Percentiles rank a stretch among this genome's conserved stretches.
Conservation (phyloP, 2,329 filamentous ascomycete genomes). For the Colletotrichum nymphaeae region DNA sequence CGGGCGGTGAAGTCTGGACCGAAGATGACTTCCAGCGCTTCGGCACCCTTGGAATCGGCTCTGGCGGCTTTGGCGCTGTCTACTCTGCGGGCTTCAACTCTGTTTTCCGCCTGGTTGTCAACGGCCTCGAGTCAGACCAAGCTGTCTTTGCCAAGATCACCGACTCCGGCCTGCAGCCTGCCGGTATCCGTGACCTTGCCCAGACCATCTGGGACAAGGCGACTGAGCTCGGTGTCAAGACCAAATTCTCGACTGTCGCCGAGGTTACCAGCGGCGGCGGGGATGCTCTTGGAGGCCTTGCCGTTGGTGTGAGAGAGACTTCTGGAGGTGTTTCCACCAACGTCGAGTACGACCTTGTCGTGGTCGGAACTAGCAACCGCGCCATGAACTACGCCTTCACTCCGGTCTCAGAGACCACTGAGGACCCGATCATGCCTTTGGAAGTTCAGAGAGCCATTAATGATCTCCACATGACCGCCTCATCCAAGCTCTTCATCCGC, state of each 20-base stretch:
- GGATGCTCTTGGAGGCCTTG: neutral
- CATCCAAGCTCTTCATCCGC: slow-evolving; percentile 17
- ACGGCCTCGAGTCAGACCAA: slow-evolving; percentile 10
- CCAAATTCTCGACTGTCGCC: neutral
- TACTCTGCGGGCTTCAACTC: slow-evolving; percentile 16
- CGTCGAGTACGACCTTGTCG: neutral
- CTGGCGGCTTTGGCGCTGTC: slow-evolving; percentile 13
- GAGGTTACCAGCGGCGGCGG: neutral
- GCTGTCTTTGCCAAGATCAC: slow-evolving; percentile 4
- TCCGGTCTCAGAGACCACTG: neutral
- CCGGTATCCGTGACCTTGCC: slow-evolving; percentile 11
- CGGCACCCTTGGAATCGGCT: slow-evolving; percentile 13
- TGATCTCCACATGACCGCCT: slow-evolving; percentile 17
- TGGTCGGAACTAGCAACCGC: neutral
- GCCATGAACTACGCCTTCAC: neutral
- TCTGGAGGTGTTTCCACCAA: neutral
- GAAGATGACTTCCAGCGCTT: slow-evolving; percentile 14
- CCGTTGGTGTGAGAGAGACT: neutral
- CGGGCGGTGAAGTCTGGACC: slow-evolving; percentile 4
- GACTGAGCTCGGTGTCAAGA: slow-evolving; percentile 8
- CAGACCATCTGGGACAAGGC: slow-evolving; percentile 10
- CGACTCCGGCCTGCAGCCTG: neutral
- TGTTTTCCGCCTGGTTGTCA: slow-evolving; percentile 5
- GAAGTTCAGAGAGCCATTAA: slow-evolving; percentile 3
- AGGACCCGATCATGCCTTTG: neutral